phyloP scores from a whole-genome alignment of 768 basidiomycete species.

The Leccinum obscurum region DNA sequence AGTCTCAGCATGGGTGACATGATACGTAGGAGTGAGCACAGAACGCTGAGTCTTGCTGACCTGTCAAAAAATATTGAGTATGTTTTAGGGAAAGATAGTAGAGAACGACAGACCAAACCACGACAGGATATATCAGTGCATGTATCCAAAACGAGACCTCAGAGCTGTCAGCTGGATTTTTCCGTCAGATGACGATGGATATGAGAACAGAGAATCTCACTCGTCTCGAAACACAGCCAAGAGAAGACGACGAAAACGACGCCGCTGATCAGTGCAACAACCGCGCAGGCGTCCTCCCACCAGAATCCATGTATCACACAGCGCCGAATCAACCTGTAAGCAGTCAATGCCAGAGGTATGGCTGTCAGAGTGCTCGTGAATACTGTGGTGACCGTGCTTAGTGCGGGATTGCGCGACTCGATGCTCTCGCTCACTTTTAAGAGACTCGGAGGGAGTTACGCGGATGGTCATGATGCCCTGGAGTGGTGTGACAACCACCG shows the following conservation, averaged over 20 bases:
- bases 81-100: neutral
- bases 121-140: slow-evolving; percentile 6
- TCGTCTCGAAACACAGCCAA: slow-evolving; percentile 11
- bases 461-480: neutral
- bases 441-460: neutral
- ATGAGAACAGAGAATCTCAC: neutral
- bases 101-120: slow-evolving; percentile 16
- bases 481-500: neutral
- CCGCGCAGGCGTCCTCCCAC: slow-evolving; percentile 24
- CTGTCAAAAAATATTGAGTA: slow-evolving; percentile 4
- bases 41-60: slow-evolving; percentile 15
- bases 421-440: slow-evolving; percentile 12
- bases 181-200: neutral
- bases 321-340: slow-evolving; percentile 4
- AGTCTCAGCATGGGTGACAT: slow-evolving; percentile 7
- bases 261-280: slow-evolving; percentile 3
- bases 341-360: slow-evolving; percentile 3
- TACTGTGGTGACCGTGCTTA: slow-evolving; percentile 3
- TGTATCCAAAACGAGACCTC: slow-evolving; percentile 12
- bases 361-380: slow-evolving; percentile 10
- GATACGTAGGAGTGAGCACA: slow-evolving; percentile 17
- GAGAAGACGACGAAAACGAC: slow-evolving; percentile 6
- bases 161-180: slow-evolving; percentile 6
- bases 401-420: neutral
- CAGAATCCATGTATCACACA: slow-evolving; percentile 7